Conservation (phyloP, 208 protist species). For the Trichomonas vaginalis region DNA sequence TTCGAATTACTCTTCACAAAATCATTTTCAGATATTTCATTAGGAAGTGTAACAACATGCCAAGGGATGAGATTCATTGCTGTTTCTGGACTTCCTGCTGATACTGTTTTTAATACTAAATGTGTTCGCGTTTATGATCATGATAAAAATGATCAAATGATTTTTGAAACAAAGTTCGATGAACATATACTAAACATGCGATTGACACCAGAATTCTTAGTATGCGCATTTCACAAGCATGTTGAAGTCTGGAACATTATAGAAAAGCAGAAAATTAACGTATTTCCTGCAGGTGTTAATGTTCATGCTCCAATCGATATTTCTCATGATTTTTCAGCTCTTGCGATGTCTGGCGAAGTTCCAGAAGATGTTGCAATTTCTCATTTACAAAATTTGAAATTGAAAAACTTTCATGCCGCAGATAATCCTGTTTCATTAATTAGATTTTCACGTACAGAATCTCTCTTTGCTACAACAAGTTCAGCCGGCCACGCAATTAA, state of each 20-base stretch:
- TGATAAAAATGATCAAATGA: not conserved
- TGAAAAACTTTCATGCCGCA: not conserved
- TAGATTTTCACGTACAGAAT: not conserved
- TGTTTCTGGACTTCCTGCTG: not conserved
- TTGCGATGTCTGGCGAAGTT: not conserved
- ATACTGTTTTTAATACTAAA: not conserved
- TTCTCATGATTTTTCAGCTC: not conserved
- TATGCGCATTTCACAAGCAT: not conserved
- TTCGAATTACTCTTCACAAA: not conserved
- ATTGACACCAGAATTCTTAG: not conserved
- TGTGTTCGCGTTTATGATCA: not conserved
- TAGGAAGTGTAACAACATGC: not conserved
- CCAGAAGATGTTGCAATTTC: not conserved
- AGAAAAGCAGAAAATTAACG: not conserved
- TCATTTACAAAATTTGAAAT: not conserved
- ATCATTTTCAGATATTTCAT: not conserved
- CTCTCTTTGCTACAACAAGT: not conserved
- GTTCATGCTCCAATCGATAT: slow-evolving; percentile 12
- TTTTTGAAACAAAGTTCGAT: not conserved
- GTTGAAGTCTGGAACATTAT: not conserved
- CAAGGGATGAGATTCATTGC: not conserved
- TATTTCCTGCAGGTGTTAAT: not conserved
- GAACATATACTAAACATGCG: not conserved
- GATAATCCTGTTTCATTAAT: not conserved
- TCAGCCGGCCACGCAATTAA: not conserved